Conservation (phyloP, 2,329 filamentous ascomycete genomes). For the Plectosphaerella cucumerina region DNA sequence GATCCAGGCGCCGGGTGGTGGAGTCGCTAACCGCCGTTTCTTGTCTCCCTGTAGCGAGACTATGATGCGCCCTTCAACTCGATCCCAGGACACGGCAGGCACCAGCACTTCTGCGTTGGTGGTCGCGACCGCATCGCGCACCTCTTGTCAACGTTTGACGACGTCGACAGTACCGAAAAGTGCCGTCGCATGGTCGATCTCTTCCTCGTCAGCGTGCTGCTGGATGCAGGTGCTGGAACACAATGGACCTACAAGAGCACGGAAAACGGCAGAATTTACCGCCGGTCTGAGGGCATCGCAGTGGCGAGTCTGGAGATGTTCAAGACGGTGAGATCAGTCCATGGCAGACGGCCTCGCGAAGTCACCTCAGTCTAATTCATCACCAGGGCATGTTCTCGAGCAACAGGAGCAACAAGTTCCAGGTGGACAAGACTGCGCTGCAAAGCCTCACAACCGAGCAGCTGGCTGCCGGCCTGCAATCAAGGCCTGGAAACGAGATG, state of each 20-base stretch:
- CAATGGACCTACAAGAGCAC: conserved; percentile 90
- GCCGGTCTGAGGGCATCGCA: conserved; percentile 83
- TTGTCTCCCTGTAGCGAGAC: conserved; percentile 35
- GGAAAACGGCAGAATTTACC: conserved; percentile 78
- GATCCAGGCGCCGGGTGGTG: background rate
- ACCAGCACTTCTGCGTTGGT: conserved; percentile 82
- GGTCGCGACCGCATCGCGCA: conserved; percentile 70
- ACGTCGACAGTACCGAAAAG: conserved; percentile 67
- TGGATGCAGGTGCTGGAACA: conserved; percentile 85
- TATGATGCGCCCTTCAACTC: conserved; percentile 49
- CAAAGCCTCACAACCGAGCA: conserved; percentile 68
- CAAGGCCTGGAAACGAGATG: conserved; percentile 73
- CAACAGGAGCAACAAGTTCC: conserved; percentile 73
- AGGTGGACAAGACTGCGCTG: conserved; percentile 83
- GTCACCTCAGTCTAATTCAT: background rate
- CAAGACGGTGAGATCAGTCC: conserved; percentile 53
- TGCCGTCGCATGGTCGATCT: conserved; percentile 73
- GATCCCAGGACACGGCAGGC: conserved; percentile 83
- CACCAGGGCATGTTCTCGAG: conserved; percentile 76
- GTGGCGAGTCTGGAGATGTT: conserved; percentile 83
- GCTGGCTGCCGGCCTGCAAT: conserved; percentile 80
- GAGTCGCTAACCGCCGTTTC: background rate
- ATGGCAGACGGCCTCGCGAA: conserved; percentile 5
- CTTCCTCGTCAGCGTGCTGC: conserved; percentile 73
- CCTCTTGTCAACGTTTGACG: conserved; percentile 64